Percentiles rank a stretch among this genome's conserved stretches.
Conservation (phyloP, 495 filamentous ascomycete genomes). For the Penicillium crystallinum region DNA sequence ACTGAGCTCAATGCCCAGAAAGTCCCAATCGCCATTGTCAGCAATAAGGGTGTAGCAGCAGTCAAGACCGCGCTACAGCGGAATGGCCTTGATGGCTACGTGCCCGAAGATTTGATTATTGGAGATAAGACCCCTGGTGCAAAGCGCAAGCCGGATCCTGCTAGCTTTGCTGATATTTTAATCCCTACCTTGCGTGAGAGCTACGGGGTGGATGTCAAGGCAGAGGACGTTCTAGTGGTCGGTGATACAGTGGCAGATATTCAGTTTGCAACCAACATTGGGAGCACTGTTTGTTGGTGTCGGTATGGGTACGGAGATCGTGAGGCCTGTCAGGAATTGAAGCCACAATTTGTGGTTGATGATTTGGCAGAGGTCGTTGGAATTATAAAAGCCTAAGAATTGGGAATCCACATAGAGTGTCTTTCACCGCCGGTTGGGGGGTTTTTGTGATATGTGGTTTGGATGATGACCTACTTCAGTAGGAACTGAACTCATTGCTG, state of each 20-base stretch:
- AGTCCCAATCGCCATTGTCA: constrained; percentile 25
- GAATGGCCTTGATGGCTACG: constrained; percentile 9
- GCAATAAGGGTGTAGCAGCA: constrained; percentile 24
- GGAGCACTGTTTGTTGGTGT: constrained; percentile 19
- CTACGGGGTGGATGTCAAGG: background rate
- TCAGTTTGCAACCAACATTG: constrained; percentile 18
- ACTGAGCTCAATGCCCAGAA: constrained; percentile 6
- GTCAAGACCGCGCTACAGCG: constrained; percentile 18
- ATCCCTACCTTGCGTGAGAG: constrained; percentile 12
- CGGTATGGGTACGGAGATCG: constrained; percentile 20
- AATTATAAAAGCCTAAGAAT: constrained; percentile 4
- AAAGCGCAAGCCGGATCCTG: constrained; percentile 24
- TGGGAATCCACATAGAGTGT: no score
- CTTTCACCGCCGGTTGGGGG: no score
- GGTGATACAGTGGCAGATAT: constrained; percentile 23
- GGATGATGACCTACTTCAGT: no score
- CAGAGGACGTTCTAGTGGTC: constrained; percentile 15
- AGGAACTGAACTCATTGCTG: no score
- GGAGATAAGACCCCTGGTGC: constrained; percentile 20
- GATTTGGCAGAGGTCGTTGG: constrained; percentile 10
- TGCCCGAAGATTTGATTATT: constrained; percentile 22
- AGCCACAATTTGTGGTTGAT: constrained; percentile 16
- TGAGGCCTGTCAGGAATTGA: constrained; percentile 7
- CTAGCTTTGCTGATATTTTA: constrained; percentile 20
- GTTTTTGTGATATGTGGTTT: no score